Base-by-base conservation (phyloP, 2,329 filamentous ascomycete species). In the Hypoxylon sp. region DNA sequence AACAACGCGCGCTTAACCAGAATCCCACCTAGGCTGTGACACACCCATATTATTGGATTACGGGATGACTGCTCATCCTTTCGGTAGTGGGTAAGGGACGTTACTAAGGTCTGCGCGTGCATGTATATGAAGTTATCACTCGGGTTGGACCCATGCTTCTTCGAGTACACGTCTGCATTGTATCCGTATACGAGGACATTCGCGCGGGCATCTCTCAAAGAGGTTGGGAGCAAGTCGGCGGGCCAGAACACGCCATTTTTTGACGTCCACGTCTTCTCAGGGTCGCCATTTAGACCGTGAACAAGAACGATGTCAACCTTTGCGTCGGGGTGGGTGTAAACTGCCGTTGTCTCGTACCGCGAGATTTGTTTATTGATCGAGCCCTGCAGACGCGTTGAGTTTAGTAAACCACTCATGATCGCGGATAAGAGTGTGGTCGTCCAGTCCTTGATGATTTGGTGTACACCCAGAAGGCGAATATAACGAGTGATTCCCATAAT, bases 1-100 rank as follows among this genome's bases (percentile, higher is more conserved):
- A 92, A 84, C 52, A 94, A 80, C 1, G 90, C 89, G 51, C 90
- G 84, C 78, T 94, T 94, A 57, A 91, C 85, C 1, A 94, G 81
- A 66, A 94, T 87, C 5, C 92, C 92, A 3, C 92, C 92, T 1
- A 94, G 82, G 58, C 90, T 92, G 78, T 94, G 92, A 55, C 87
- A 91, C 37, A 94, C 87, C 84, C 91, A 94, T 67, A 94, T 90
- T 72, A 94, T 92, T 4, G 92, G 90, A 48, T 90, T 88, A 24
- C 85, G 83, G 35, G 82, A 80, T 4, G 87, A 87, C 58, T 85
- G 82, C 69, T 87, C 84, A 71, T 84, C 84, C 74, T 85, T 87
- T 71, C 91, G 85, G 76, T 91, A 91, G 33, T 88, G 82, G 1
- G 88, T 87, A 14, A 94, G 81, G 50, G 84, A 87, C 4, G 85